Evolutionary conservation across 768 basidiomycete genomes (phyloP), one percentile per base, ranked within the genome.

Genomic region (Cantharellus anzutake): DNA sequence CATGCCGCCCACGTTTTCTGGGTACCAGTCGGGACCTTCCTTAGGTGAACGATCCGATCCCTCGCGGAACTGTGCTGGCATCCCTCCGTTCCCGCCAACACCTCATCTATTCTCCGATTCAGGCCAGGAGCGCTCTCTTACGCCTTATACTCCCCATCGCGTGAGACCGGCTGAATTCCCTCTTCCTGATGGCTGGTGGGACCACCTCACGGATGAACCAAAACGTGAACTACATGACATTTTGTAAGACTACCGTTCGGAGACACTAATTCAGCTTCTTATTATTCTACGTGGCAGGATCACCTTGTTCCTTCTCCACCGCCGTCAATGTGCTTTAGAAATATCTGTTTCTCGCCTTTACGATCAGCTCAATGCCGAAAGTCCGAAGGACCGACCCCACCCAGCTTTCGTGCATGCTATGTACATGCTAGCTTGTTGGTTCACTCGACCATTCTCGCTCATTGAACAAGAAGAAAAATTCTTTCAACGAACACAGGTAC

Each of bases 341-440:
- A 55, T 55, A 11, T 11, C 11, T 37, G 52, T 55, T 37, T 11
- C 14, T 11, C 52, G 52, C 34, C 20, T 48, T 48, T 38, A 14
- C 14, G 11, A 11, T 55, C 34, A 14, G 35, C 11, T 35, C 14
- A 37, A 11, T 37, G 11, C 7, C 14, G 14, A 35, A 35, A 11
- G 11, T 11, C 11, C 34, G 2, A 11, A 35, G 11, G 34, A 55
- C 11, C 7, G 34, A 55, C 61, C 61, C 40, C 39, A 62, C 11
- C 61, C 60, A 5, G 40, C 41, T n/a, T 40, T 62, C 16, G 53
- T 62, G 38, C 56, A 62, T 29, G 61, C 61, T 7, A 62, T 62
- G 52, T 62, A 61, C 41, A 58, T 62, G 37, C 16, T 62, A 7
- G 61, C 56, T 48, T 62, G 61, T 55, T 38, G 59, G 20, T 62